Conservation (phyloP, 805 yeast species). For the Wickerhamiella siamensis region DNA sequence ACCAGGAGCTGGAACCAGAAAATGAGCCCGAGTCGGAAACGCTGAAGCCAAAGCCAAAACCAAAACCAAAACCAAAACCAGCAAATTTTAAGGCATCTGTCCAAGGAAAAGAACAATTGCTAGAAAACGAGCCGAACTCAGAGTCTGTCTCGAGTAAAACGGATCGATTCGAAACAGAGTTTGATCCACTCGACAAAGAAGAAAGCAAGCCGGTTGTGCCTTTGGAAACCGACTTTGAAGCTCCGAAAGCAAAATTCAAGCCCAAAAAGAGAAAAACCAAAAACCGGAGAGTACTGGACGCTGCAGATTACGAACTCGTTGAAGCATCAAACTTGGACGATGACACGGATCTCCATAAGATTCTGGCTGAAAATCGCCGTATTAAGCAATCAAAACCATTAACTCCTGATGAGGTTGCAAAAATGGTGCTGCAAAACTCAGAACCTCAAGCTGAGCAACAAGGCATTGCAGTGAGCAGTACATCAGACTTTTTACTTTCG, state of each 20-base stretch:
- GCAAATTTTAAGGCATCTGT: too few species aligned
- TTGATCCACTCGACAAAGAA: slow-evolving; percentile 7
- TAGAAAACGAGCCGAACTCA: too few species aligned
- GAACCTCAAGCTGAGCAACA: background rate
- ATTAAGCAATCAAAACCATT: background rate
- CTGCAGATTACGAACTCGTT: slow-evolving; percentile 18
- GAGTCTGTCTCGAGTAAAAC: too few species aligned
- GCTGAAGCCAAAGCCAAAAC: background rate
- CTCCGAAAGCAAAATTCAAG: slow-evolving; percentile 6
- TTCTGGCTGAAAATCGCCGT: slow-evolving; percentile 12
- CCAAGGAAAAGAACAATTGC: too few species aligned
- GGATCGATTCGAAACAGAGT: background rate
- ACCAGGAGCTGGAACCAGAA: too few species aligned
- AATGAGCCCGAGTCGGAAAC: too few species aligned
- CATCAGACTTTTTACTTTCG: background rate
- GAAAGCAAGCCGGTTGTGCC: slow-evolving; percentile 20
- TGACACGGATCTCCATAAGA: slow-evolving; percentile 26
- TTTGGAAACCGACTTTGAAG: background rate
- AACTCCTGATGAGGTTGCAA: background rate
- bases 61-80: background rate
- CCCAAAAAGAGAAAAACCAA: slow-evolving; percentile 4
- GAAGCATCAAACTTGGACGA: slow-evolving; percentile 14
- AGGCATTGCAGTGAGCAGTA: background rate
- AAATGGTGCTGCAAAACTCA: background rate
- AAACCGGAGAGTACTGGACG: background rate